Base-by-base conservation (phyloP, 495 filamentous ascomycete species). In the Glutinoglossum americanum region DNA sequence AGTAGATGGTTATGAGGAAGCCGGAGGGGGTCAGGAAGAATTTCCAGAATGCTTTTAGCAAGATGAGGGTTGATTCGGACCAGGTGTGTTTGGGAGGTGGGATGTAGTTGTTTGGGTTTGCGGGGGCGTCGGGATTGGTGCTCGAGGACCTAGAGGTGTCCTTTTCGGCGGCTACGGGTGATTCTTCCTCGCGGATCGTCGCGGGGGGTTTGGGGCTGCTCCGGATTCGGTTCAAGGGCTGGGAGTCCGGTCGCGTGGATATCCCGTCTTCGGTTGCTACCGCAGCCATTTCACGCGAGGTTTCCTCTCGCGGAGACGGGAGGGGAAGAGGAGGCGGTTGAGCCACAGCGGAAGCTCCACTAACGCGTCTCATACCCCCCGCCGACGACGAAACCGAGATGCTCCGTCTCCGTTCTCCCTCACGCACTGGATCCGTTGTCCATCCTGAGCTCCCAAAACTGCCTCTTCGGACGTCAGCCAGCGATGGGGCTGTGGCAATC, bases 1-100 rank as follows among this genome's bases (percentile, higher is more conserved):
- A 80, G 70, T 94, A 93, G 45, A 93, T 66, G 1, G 78, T 82
- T 48, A 88, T 73, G 60, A 87, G 71, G 66, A 88, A 84, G 11
- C 87, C 85, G 61, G 79, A 67, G 0, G 83, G 83, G 0, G 85
- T 88, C 67, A 79, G 72, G 60, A 80, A 76, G 61, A 78, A 77
- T 51, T 71, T 71, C 68, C 77, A 71, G 51, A 73, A 76, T 15
- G 73, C 68, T 30, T 71, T 73, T 0, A 81, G 70, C 35, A 72
- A 71, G 57, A 84, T 80, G n/a, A 67, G 57, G 3, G 72, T 75
- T 11, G 72, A 66, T 56, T 73, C 66, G 10, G 63, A 70, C 71
- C 77, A 80, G 15, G 77, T 72, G 59, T 83, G 75, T 61, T 80
- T 80, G 4, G 83, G 81, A 1, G 82, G 82, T 59, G 82, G 82